Evolutionary conservation across 768 basidiomycete genomes (phyloP), one percentile per base, ranked within the genome.

Genomic region (Punctularia strigosozonata): DNA sequence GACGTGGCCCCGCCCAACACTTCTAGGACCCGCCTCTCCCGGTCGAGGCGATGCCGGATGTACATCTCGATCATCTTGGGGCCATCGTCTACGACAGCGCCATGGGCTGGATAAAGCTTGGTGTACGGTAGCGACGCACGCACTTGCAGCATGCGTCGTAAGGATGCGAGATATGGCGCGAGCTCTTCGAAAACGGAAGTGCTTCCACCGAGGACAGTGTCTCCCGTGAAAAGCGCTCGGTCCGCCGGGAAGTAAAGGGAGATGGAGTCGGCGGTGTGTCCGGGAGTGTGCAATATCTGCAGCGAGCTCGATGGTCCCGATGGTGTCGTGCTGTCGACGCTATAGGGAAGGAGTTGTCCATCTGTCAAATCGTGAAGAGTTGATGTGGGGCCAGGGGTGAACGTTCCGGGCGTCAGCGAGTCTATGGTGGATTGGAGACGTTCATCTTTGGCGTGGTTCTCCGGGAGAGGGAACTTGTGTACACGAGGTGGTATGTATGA

Each of bases 151-250:
- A 88, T 69, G 46, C 57, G 67, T 31, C 63, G 65, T 31, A 94
- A 68, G 42, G 77, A 80, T 4, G 61, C 43, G 17, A 92, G 57
- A 50, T 91, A 95, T 4, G 69, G 50, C 0, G 67, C 62, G 12
- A 97, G 73, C 49, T 94, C 83, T 47, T 85, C 82, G 54, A 97
- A 95, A 4, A 92, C 77, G 3, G 91, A 70, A 0, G 89, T 88
- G 6, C 91, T 90, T 45, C 90, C 77, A 0, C 94, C 94, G 22
- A 98, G 72, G 5, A 97, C 75, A 4, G 80, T 87, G 60, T 98
- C 94, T 0, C 83, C 87, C 1, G 89, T 92, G 62, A 92, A 91
- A 13, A 97, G 68, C 0, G 77, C 79, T 19, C 63, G 61, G 49
- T 92, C 87, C 32, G 71, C 69, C 0, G 73, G 65, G 37, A 90